Base-by-base conservation (phyloP, 768 basidiomycete genomes). In the Serendipita sp. region DNA sequence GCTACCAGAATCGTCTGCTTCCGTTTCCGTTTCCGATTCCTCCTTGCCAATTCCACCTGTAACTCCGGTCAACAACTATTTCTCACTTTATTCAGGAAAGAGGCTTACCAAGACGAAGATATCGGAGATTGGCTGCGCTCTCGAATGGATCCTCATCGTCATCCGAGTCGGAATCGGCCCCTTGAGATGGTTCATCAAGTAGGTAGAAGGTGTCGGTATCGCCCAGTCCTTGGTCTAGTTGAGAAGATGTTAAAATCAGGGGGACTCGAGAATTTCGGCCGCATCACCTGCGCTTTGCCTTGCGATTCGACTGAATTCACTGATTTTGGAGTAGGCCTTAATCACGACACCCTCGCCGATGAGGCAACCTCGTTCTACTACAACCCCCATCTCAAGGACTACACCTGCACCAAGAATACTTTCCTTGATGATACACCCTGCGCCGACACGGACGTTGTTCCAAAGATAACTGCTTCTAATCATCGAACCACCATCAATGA, bases 331-430 rank as follows among this genome's bases (percentile, higher is more conserved):
- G 41, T 80, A 75, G n/a, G 85, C 83, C 0, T 92, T 94, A 16
- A 98, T 71, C 33, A 79, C 75, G 0, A 94, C 92, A 17, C 81
- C 85, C 66, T 93, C 88, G 0, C 84, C 90, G 31, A 98, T 77
- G 65, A 99, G 71, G 66, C 84, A 88, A 0, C 96, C 95, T 34
- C 76, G 76, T 11, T 81, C 80, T n/a, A 99, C 75, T 3, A 70
- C 74, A 62, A 82, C 82, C 45, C 78, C 79, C 63, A 87, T 84
- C 63, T 80, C 82, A 61, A 99, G 78, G 33, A 73, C 72, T n/a
- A 87, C 91, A 9, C 80, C 81, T 24, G 82, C 76, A 2, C 93
- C 95, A 22, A 99, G 72, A 63, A 98, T 91, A 63, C 88, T 86
- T 65, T 82, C 77, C 67, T 83, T 79, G 56, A 98, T 75, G n/a